phyloP scores from a whole-genome alignment of 139 green algal genomes.

The Picocystis salinarum region DNA sequence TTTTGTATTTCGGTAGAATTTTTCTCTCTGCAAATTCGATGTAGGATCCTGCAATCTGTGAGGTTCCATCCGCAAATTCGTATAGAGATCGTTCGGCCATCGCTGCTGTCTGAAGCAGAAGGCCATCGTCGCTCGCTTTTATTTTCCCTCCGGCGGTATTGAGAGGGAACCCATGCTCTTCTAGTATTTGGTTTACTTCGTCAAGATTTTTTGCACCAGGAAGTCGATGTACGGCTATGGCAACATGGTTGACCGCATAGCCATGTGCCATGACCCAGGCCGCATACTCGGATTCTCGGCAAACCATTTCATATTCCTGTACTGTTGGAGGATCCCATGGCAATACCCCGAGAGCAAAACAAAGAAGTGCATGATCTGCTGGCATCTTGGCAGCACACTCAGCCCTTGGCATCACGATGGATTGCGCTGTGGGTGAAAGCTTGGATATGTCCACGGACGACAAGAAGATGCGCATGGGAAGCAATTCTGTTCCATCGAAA shows the following conservation, averaged over 20 bases:
- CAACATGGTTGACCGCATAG: constrained; percentile 63
- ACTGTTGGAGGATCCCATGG: constrained; percentile 24
- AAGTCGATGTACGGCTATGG: constrained; percentile 49
- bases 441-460: no score
- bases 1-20: constrained; percentile 29
- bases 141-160: constrained; percentile 35
- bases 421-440: no score
- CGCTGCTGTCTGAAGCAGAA: constrained; percentile 50
- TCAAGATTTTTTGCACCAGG: constrained; percentile 10
- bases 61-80: constrained; percentile 26
- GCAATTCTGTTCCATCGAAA: no score
- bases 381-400: no score
- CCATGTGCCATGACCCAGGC: constrained; percentile 61
- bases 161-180: constrained; percentile 28
- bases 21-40: constrained; percentile 59
- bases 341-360: constrained; percentile 7
- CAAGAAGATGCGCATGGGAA: no score
- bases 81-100: constrained; percentile 35
- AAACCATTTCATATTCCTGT: constrained; percentile 21
- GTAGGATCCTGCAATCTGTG: constrained; percentile 23
- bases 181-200: constrained; percentile 21
- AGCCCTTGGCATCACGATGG: no score
- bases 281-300: constrained; percentile 38
- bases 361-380: background rate
- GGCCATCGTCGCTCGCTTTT: constrained; percentile 41